phyloP scores from a whole-genome alignment of 352 stramenopile species.

The Globisporangium nunn region DNA sequence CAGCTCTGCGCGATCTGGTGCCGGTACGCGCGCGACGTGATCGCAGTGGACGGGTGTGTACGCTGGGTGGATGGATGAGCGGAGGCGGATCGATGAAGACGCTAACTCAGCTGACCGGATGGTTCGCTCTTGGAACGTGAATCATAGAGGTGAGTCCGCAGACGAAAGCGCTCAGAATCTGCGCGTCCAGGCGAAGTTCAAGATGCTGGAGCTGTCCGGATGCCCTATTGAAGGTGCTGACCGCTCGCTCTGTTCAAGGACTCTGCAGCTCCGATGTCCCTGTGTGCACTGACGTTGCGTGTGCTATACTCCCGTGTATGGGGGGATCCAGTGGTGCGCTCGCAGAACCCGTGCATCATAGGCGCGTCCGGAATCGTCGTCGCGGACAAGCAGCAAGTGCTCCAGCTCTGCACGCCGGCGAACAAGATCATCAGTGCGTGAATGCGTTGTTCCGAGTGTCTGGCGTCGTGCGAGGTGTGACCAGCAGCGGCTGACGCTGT shows the following conservation, averaged over 20 bases:
- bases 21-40: slow-evolving; percentile 47
- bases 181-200: slow-evolving; percentile 47
- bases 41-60: slow-evolving; percentile 31
- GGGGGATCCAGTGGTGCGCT: slow-evolving; percentile 32
- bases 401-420: slow-evolving; percentile 40
- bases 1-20: slow-evolving; percentile 61
- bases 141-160: slow-evolving; percentile 7
- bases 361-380: slow-evolving; percentile 48
- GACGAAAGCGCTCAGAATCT: slow-evolving; percentile 13
- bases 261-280: no score
- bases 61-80: no score
- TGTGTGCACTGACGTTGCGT: background rate
- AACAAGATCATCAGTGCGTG: slow-evolving; percentile 51
- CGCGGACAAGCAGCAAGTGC: slow-evolving; percentile 46
- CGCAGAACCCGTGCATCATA: slow-evolving; percentile 49
- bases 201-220: slow-evolving; percentile 57
- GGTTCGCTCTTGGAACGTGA: background rate
- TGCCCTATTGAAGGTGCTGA: slow-evolving; percentile 53
- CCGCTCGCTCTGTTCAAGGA: background rate
- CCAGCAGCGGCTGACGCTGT: background rate
- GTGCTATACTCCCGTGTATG: background rate
- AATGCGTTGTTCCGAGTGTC: no score
- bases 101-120: background rate
- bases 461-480: no score
- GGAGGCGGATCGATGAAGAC: no score